A percentile compares a stretch with the other conserved stretches of the same genome.
phyloP scores from a whole-genome alignment of 805 yeast genomes.

The Yarrowia phangngaensis region DNA sequence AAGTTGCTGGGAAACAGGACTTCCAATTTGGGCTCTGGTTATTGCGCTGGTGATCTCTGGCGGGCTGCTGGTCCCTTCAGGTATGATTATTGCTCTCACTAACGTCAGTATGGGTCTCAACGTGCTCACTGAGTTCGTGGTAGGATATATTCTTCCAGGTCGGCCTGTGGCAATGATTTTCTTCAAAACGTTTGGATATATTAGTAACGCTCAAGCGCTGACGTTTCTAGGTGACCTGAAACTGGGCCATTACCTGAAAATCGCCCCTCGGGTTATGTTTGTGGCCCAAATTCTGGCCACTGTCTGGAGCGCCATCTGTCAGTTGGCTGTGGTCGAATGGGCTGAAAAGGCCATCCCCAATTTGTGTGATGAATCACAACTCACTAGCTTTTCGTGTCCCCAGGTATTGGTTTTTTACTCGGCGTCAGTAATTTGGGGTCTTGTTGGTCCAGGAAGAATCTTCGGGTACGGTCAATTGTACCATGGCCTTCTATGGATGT shows the following conservation, averaged over 20 bases:
- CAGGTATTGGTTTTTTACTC: conserved; percentile 47
- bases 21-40: conserved; percentile 60
- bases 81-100: conserved; percentile 59
- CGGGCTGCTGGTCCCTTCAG: conserved; percentile 57
- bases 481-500: conserved; percentile 54
- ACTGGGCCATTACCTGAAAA: conserved; percentile 59
- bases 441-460: conserved; percentile 59
- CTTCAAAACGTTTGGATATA: conserved; percentile 57
- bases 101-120: conserved; percentile 57
- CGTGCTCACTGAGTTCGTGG: conserved; percentile 59
- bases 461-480: conserved; percentile 51
- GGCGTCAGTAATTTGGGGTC: conserved; percentile 63
- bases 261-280: conserved; percentile 61
- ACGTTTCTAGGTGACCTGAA: conserved; percentile 55
- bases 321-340: conserved; percentile 46
- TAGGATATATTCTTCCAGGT: conserved; percentile 64
- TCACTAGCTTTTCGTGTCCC: conserved; percentile 49
- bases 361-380: conserved; percentile 46
- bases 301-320: conserved; percentile 46
- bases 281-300: conserved; percentile 49
- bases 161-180: conserved; percentile 59
- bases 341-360: conserved; percentile 41
- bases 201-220: conserved; percentile 53
- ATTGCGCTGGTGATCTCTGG: conserved; percentile 52
- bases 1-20: conserved; percentile 45